These are phyloP conservation scores for Penicillium coprophilum DNA, from an alignment of 495 filamentous ascomycete genomes.

Conservation along the genomic window DNA sequence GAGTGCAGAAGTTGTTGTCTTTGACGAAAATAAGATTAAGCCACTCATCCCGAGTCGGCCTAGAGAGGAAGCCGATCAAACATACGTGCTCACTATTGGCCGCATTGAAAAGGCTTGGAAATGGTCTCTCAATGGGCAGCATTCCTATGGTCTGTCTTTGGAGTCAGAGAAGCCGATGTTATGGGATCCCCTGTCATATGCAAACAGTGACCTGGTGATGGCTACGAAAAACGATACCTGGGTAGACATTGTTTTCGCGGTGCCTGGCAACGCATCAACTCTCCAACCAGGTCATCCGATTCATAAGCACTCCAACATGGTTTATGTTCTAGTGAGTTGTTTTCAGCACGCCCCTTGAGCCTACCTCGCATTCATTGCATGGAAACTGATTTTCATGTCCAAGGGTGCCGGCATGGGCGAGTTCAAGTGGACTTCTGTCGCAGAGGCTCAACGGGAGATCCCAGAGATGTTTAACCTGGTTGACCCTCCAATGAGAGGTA, in stretches of 20 bases:
- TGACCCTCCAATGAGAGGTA: conserved; percentile 44
- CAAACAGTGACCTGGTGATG: conserved; percentile 40
- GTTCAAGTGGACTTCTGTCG: conserved; percentile 45
- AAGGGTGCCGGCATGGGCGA: conserved; percentile 36
- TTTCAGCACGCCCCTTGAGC: not conserved
- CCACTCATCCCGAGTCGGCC: conserved; percentile 2
- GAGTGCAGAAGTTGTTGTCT: not conserved
- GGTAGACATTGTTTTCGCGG: conserved; percentile 28
- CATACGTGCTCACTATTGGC: not conserved
- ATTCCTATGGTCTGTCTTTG: conserved; percentile 23
- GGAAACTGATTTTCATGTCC: not conserved
- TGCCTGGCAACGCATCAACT: not conserved
- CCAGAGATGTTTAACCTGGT: conserved; percentile 43
- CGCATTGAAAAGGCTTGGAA: conserved; percentile 6
- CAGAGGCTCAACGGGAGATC: conserved; percentile 38
- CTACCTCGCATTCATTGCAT: not conserved
- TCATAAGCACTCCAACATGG: conserved; percentile 54
- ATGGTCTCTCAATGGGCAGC: conserved; percentile 35
- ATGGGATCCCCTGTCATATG: conserved; percentile 27
- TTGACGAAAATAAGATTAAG: conserved; percentile 1
- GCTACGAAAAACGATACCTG: conserved; percentile 1
- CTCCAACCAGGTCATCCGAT: conserved; percentile 43
- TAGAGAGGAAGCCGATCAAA: not conserved
- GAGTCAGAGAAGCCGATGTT: conserved; percentile 24
- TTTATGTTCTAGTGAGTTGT: conserved; percentile 33